A percentile compares a stretch with the other conserved stretches of the same genome.
These are phyloP conservation scores for Tilletia horrida DNA, from an alignment of 1,284 basidiomycete species.

Conservation along the genomic window DNA sequence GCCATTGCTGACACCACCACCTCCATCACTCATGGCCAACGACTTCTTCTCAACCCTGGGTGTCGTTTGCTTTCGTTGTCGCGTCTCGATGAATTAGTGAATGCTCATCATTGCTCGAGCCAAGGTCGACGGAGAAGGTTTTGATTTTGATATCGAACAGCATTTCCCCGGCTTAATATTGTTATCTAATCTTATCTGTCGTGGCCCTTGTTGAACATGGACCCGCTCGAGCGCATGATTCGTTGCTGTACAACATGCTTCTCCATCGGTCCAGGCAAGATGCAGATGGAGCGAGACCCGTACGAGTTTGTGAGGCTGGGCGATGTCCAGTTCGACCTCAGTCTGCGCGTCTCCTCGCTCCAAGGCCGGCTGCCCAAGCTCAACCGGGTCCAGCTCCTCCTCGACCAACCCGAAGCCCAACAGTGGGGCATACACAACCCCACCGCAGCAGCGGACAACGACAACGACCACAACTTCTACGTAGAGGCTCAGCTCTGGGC, in stretches of 20 bases:
- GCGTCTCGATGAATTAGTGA: too few species aligned
- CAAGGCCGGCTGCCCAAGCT: constrained; percentile 37
- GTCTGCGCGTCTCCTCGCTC: constrained; percentile 38
- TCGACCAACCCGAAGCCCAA: constrained; percentile 30
- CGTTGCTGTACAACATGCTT: background rate
- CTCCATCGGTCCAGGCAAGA: background rate
- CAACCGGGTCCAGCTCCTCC: constrained; percentile 27
- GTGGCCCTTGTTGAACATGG: too few species aligned
- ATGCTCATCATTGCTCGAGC: too few species aligned
- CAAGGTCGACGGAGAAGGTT: too few species aligned
- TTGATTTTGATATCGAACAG: too few species aligned
- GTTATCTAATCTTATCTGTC: constrained; percentile 8
- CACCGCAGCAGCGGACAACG: background rate
- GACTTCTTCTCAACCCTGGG: too few species aligned
- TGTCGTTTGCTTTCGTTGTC: too few species aligned
- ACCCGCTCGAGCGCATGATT: background rate
- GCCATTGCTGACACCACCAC: too few species aligned
- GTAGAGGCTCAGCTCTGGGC: constrained; percentile 85
- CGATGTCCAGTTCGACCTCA: constrained; percentile 39
- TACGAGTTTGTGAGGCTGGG: constrained; percentile 48
- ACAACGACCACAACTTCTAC: constrained; percentile 62
- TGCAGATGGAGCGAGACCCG: constrained; percentile 43
- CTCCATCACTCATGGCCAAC: too few species aligned
- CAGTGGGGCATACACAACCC: constrained; percentile 35
- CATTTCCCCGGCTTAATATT: too few species aligned